Evolutionary conservation across 2,329 filamentous ascomycete genomes (phyloP).

Genomic region (Ambrosiella beaveri): DNA sequence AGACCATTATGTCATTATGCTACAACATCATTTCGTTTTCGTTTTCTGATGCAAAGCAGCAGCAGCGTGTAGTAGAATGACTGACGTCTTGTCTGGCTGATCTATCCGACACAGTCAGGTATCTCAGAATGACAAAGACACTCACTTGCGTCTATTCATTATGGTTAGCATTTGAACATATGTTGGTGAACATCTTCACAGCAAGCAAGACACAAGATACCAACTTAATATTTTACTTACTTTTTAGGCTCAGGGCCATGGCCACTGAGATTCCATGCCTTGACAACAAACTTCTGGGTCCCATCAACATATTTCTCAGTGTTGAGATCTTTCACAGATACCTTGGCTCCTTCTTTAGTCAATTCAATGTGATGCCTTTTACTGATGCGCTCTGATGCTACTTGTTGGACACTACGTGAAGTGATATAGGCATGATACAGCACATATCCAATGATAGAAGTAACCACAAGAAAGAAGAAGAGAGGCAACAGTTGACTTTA

Average conservation of each 20-base stretch:
- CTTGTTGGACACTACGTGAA: constrained; percentile 45
- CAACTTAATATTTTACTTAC: constrained; percentile 5
- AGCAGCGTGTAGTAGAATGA: too few relatives aligned
- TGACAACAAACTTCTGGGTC: constrained; percentile 52
- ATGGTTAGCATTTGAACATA: too few relatives aligned
- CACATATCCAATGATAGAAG: constrained; percentile 43
- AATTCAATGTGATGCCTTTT: constrained; percentile 54
- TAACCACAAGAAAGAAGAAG: constrained; percentile 41
- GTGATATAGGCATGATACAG: constrained; percentile 58
- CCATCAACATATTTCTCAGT: constrained; percentile 56
- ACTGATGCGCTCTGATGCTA: constrained; percentile 52
- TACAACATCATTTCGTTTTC: too few relatives aligned
- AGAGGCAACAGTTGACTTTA: constrained; percentile 48
- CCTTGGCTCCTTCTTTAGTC: constrained; percentile 55
- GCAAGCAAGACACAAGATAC: neutral
- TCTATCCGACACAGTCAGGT: too few relatives aligned
- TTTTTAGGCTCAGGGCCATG: constrained; percentile 18
- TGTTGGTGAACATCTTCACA: too few relatives aligned
- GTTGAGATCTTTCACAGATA: constrained; percentile 51
- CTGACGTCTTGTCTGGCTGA: too few relatives aligned
- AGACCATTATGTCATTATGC: too few relatives aligned
- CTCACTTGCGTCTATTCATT: too few relatives aligned
- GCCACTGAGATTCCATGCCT: constrained; percentile 44
- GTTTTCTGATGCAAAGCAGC: too few relatives aligned
- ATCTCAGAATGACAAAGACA: too few relatives aligned